Conservation (phyloP, 2,329 filamentous ascomycete genomes). For the Daldinia sp. region DNA sequence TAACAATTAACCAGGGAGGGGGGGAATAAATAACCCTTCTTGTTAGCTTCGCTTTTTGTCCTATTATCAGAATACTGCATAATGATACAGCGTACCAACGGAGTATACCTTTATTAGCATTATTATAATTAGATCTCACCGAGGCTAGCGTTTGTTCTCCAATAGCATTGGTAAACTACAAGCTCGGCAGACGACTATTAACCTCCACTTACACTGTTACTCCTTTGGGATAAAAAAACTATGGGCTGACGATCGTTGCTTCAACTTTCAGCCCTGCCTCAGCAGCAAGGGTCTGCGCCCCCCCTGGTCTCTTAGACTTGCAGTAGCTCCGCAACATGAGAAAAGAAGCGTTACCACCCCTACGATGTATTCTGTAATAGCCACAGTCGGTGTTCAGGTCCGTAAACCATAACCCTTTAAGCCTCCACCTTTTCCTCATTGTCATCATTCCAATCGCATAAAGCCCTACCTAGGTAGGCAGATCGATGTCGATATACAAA, state of each 20-base stretch:
- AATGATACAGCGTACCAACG: background rate
- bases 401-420: conserved; percentile 21
- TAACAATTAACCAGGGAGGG: background rate
- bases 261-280: conserved; percentile 44
- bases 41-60: conserved; percentile 37
- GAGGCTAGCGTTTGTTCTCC: conserved; percentile 25
- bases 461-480: conserved; percentile 13
- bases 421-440: conserved; percentile 24
- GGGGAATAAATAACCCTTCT: conserved; percentile 12
- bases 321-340: conserved; percentile 37
- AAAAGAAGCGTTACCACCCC: conserved; percentile 21
- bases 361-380: conserved; percentile 20
- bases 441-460: conserved; percentile 31
- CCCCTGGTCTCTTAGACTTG: conserved; percentile 33
- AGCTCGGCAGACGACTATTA: conserved; percentile 28
- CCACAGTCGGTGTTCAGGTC: conserved; percentile 2
- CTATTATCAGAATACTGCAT: conserved; percentile 7
- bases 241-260: conserved; percentile 42
- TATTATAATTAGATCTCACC: conserved; percentile 38
- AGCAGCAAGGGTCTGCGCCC: conserved; percentile 40
- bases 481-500: conserved; percentile 33
- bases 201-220: conserved; percentile 9
- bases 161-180: conserved; percentile 25
- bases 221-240: conserved; percentile 19
- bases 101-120: background rate